Conservation (phyloP, 768 basidiomycete species). For the Lactarius deliciosus region DNA sequence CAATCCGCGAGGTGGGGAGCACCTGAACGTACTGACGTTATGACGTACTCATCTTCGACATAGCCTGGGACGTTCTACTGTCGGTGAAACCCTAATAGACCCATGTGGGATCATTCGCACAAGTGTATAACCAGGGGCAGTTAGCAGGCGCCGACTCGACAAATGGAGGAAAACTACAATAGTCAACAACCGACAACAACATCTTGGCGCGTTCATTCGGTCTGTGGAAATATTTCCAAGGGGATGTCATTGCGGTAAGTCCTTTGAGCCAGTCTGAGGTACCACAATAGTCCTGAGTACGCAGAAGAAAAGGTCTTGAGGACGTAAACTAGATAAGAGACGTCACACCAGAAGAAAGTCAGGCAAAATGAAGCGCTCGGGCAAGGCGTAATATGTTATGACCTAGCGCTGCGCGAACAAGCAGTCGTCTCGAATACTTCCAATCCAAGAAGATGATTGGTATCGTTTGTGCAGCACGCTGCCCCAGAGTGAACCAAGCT, state of each 20-base stretch:
- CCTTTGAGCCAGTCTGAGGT: slow-evolving; percentile 11
- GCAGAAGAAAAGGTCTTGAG: background rate
- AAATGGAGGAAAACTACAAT: slow-evolving; percentile 2
- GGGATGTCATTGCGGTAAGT: slow-evolving; percentile 6
- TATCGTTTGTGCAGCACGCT: background rate
- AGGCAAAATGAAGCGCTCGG: background rate
- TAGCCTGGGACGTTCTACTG: slow-evolving; percentile 13
- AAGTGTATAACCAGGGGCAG: background rate
- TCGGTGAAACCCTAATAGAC: slow-evolving; percentile 3
- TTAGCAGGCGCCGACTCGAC: slow-evolving; percentile 3
- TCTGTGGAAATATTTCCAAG: slow-evolving; percentile 16
- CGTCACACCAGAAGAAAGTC: background rate
- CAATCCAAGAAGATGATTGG: background rate
- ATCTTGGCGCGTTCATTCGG: slow-evolving; percentile 3
- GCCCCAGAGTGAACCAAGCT: background rate
- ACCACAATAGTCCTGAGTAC: slow-evolving; percentile 15
- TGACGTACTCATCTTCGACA: slow-evolving; percentile 9
- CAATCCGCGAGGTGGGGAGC: background rate
- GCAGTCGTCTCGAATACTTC: background rate
- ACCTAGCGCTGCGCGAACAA: background rate
- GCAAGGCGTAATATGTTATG: background rate
- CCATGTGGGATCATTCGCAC: background rate
- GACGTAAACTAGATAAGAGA: slow-evolving; percentile 6
- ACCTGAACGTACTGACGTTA: background rate
- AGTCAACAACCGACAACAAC: background rate